phyloP scores from a whole-genome alignment of 495 filamentous ascomycete species.

The Chaetomidium leptoderma region DNA sequence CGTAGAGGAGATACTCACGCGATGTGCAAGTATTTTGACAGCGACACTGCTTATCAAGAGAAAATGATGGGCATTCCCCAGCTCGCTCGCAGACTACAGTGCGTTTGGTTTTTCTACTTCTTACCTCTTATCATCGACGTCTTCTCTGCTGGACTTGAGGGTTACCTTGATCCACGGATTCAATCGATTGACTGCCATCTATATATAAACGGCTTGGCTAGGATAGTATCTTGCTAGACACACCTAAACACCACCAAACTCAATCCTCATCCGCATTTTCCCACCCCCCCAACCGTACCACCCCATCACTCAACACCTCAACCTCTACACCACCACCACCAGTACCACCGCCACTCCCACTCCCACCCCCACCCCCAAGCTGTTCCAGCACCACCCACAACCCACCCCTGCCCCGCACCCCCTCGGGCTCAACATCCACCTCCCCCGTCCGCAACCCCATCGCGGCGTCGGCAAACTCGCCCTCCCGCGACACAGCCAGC shows the following conservation, averaged over 20 bases:
- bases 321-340: constrained; percentile 56
- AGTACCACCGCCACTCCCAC: constrained; percentile 36
- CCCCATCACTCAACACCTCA: constrained; percentile 64
- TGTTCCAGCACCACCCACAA: constrained; percentile 79
- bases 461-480: constrained; percentile 63
- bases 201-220: too few species aligned
- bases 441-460: constrained; percentile 66
- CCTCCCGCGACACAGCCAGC: constrained; percentile 53
- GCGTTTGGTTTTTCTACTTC: too few species aligned
- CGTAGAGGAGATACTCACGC: too few species aligned
- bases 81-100: too few species aligned
- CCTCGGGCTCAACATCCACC: constrained; percentile 61
- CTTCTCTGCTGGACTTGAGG: background rate
- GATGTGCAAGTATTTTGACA: too few species aligned
- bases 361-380: constrained; percentile 44
- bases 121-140: too few species aligned
- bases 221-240: too few species aligned
- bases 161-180: background rate
- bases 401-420: constrained; percentile 44
- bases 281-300: constrained; percentile 57
- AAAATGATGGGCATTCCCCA: too few species aligned
- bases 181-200: too few species aligned
- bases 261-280: constrained; percentile 39
- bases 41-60: too few species aligned
- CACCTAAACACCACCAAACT: background rate